Evolutionary conservation across 352 stramenopile species (phyloP), one percentile per base, ranked within the genome.

Genomic region (Phytophthora tentaculata): DNA sequence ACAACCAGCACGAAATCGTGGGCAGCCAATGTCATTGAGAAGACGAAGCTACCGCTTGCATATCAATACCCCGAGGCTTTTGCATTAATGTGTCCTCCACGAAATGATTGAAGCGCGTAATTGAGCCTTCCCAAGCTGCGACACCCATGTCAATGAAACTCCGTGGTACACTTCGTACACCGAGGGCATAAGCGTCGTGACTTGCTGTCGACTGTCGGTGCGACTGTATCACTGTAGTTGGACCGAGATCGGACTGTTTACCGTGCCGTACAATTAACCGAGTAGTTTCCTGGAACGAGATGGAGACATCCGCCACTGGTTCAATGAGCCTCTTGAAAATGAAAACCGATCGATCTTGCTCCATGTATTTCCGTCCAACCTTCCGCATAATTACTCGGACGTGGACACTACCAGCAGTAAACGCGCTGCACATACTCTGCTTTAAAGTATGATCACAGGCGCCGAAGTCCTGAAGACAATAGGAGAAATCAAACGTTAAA

Each of bases 131-230:
- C 66, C 66, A 73, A 14, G 60, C 52, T 16, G 60, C 54, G n/a
- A 73, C 48, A 4, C 60, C 66, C 66, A 73, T 58, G 16, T 73
- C 66, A 58, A 73, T 73, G 20, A 73, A 73, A 1, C 59, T 19
- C n/a, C 54, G 66, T 9, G 66, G 48, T 13, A 73, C 53, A 0
- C 43, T 41, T 13, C 13, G 52, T 14, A 60, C 53, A 17, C 29
- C 59, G 8, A 73, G 22, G 8, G 51, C 55, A 22, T 73, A 73
- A 2, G 66, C 48, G 32, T 65, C 58, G 28, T 56, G 41, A 43
- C 26, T 73, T 12, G 53, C 43, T 19, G 60, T 73, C 19, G 60
- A 57, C 39, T 73, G 66, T 26, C 66, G 66, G 52, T 73, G 66
- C 1, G 66, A 69, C 5, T 69, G 53, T 5, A 73, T 73, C 29